Percentiles rank a stretch among this genome's conserved stretches.
Evolutionary conservation across 1,284 basidiomycete genomes (phyloP).

Genomic region (Porodaedalea pini): DNA sequence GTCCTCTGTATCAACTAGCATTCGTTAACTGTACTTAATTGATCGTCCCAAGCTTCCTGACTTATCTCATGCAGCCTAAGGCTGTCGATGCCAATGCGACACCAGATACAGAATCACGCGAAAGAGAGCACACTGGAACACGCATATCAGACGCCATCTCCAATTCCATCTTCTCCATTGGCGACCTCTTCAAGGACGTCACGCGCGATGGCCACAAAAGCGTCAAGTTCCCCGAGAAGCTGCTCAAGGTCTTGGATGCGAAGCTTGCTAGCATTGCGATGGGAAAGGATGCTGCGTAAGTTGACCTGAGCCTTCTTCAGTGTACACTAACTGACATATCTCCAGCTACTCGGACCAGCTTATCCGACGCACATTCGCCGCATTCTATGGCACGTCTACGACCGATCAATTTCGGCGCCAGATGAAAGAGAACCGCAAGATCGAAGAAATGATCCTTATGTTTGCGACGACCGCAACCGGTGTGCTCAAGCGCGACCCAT

Average conservation of each 20-base stretch:
- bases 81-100: constrained; percentile 36
- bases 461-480: constrained; percentile 89
- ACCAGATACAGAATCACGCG: constrained; percentile 44
- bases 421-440: constrained; percentile 94
- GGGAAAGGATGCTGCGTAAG: constrained; percentile 83
- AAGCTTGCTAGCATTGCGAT: constrained; percentile 87
- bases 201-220: constrained; percentile 69
- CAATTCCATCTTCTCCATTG: constrained; percentile 69
- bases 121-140: constrained; percentile 54
- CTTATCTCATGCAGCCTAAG: constrained; percentile 68
- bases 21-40: constrained; percentile 13
- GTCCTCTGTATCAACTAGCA: constrained; percentile 29
- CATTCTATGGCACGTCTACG: constrained; percentile 87
- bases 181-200: constrained; percentile 78
- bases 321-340: background rate
- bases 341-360: constrained; percentile 82
- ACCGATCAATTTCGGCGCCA: constrained; percentile 81
- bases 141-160: constrained; percentile 68
- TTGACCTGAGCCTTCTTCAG: constrained; percentile 24
- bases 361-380: constrained; percentile 82
- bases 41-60: constrained; percentile 49
- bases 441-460: constrained; percentile 94
- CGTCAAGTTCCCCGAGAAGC: constrained; percentile 89
- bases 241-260: constrained; percentile 83
- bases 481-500: constrained; percentile 79